Evolutionary conservation across 2,329 filamentous ascomycete species (phyloP), one percentile per base, ranked within the genome.

Genomic region (Aspergillus uvarum): DNA sequence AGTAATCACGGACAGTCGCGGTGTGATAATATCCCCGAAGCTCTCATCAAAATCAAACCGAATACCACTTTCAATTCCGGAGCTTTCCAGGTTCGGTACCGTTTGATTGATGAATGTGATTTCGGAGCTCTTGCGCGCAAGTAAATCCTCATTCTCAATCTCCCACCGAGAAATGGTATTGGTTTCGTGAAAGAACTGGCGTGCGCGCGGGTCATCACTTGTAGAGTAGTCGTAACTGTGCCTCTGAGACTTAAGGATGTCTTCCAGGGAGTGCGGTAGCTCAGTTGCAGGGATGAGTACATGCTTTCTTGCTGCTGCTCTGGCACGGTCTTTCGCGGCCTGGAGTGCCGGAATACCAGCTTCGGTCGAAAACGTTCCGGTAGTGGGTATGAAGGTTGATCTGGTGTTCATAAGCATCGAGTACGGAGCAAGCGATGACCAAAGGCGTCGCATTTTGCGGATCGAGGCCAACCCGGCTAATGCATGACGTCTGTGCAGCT

Each of bases 331-430:
- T 42, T 29, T 47, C n/a, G 55, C 48, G 35, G 50, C 63, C 32
- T 52, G 54, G 32, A 60, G 42, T 32, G 63, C 60, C 60, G 63
- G 59, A n/a, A 68, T 52, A 24, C 65, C 65, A 54, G 73, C 73
- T n/a, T 77, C 69, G 0, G 80, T 82, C 2, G 76, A 77, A 65
- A 82, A 82, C 0, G 80, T 82, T 4, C 80, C 80, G 32, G 68
- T 79, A 3, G 63, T 59, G 8, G 66, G 31, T 59, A 81, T 71
- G 63, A 80, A 82, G 1, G 60, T 56, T 51, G 79, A 76, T 14
- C 61, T 63, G 19, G 78, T 71, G 50, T 70, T 73, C 70, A 78
- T 76, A 22, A 80, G 57, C 67, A 77, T 75, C 11, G 71, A 65
- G 61, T 72, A 69, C 4, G 69, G 66, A 2, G 64, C 66, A 47